Conservation (phyloP, 331 rosid species). For the Saraca asoca region DNA sequence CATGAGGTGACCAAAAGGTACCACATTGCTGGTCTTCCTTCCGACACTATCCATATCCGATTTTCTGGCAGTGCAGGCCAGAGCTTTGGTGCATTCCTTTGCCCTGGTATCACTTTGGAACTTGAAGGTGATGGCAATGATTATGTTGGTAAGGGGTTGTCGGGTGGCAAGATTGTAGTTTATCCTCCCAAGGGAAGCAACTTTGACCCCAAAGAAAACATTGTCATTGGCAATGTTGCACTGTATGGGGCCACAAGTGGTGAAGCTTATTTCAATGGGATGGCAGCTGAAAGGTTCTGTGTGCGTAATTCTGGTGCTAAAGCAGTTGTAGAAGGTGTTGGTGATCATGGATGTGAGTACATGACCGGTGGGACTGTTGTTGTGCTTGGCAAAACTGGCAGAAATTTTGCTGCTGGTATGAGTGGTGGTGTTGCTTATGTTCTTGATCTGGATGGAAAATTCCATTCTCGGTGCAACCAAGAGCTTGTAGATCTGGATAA, state of each 20-base stretch:
- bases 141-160: constrained; percentile 93
- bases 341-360: constrained; percentile 97
- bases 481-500: constrained; percentile 92
- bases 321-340: constrained; percentile 96
- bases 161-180: constrained; percentile 89
- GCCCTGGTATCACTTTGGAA: constrained; percentile 86
- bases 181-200: constrained; percentile 84
- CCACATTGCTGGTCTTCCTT: constrained; percentile 80
- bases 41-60: constrained; percentile 79
- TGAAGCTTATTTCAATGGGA: constrained; percentile 95
- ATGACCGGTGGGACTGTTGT: constrained; percentile 98
- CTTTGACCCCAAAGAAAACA: constrained; percentile 89
- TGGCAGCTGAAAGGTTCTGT: constrained; percentile 99
- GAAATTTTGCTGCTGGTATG: constrained; percentile 98
- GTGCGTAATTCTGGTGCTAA: constrained; percentile 96
- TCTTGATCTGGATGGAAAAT: constrained; percentile 73
- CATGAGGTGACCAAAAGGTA: constrained; percentile 90
- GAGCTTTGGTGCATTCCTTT: constrained; percentile 97
- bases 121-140: constrained; percentile 98
- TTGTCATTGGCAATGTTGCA: constrained; percentile 92
- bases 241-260: constrained; percentile 92
- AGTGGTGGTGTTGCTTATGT: constrained; percentile 93
- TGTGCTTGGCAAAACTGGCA: constrained; percentile 88
- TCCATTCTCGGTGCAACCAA: constrained; percentile 69
- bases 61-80: constrained; percentile 93